Evolutionary conservation across 208 protist genomes (phyloP).

Genomic region (Trypanosoma scelopori): DNA sequence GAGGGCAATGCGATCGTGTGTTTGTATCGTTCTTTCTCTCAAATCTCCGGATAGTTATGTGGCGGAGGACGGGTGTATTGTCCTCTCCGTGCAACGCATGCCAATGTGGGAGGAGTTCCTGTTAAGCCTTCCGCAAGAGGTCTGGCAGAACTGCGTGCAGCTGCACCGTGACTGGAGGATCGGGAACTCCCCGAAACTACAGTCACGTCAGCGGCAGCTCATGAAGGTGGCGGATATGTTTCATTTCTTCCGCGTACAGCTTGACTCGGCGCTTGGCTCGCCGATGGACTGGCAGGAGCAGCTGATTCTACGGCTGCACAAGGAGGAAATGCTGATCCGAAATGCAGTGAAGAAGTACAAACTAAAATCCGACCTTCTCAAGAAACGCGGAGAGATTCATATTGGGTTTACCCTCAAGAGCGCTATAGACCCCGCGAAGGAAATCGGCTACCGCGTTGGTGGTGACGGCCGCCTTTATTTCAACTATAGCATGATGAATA

Average conservation of each 20-base stretch:
- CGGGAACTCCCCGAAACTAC: conserved; percentile 60
- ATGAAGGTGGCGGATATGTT: conserved; percentile 70
- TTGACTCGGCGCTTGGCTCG: conserved; percentile 52
- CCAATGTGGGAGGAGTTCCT: conserved; percentile 78
- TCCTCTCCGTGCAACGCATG: conserved; percentile 65
- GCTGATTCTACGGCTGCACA: conserved; percentile 54
- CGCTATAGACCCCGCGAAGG: conserved; percentile 33
- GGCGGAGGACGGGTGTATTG: conserved; percentile 72
- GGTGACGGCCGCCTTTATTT: conserved; percentile 69
- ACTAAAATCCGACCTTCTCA: conserved; percentile 66
- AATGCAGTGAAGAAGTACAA: conserved; percentile 75
- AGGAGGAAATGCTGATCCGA: conserved; percentile 72
- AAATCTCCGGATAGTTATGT: conserved; percentile 56
- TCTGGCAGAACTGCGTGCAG: conserved; percentile 72
- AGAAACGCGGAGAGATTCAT: conserved; percentile 61
- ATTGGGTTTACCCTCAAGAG: conserved; percentile 59
- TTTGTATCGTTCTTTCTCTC: conserved; percentile 74
- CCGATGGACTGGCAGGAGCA: conserved; percentile 60
- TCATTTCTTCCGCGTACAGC: conserved; percentile 53
- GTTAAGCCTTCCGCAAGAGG: conserved; percentile 58
- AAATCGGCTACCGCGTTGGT: conserved; percentile 73
- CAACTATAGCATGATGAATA: conserved; percentile 66
- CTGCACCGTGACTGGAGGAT: conserved; percentile 76
- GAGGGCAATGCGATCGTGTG: conserved; percentile 53
- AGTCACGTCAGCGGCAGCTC: conserved; percentile 60